A percentile compares a stretch with the other conserved stretches of the same genome.
phyloP scores from a whole-genome alignment of 495 filamentous ascomycete species.

The Niebla homalea region DNA sequence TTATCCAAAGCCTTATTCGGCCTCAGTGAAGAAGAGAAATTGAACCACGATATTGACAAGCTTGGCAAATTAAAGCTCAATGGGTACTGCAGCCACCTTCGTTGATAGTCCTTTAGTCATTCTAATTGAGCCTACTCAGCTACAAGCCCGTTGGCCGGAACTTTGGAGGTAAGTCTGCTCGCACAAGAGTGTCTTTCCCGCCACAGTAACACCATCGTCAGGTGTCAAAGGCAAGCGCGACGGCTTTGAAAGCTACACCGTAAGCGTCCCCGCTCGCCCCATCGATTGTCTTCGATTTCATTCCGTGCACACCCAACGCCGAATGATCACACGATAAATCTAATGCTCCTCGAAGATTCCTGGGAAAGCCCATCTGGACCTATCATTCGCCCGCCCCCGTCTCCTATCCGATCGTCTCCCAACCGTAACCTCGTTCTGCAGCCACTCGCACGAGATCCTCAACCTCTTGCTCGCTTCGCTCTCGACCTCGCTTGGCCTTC shows the following conservation, averaged over 20 bases:
- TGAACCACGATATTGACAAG: background rate
- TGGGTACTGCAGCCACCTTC: background rate
- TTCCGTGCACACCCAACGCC: background rate
- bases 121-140: background rate
- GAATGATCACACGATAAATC: background rate
- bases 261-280: background rate
- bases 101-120: background rate
- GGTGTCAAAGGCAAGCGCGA: no score
- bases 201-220: no score
- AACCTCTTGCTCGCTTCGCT: conserved; percentile 39
- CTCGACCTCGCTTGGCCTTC: conserved; percentile 31
- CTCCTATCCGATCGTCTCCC: background rate
- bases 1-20: background rate
- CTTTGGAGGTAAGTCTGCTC: background rate
- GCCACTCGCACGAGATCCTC: conserved; percentile 36
- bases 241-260: background rate
- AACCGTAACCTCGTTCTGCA: conserved; percentile 29
- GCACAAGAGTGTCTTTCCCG: background rate
- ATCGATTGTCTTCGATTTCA: background rate
- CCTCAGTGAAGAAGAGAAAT: background rate
- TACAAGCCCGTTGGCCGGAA: background rate
- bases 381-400: background rate
- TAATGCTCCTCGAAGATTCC: background rate
- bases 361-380: background rate
- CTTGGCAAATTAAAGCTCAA: background rate